A percentile compares a stretch with the other conserved stretches of the same genome.
Conservation (phyloP, 2,329 filamentous ascomycete genomes). For the Eutypa lata region DNA sequence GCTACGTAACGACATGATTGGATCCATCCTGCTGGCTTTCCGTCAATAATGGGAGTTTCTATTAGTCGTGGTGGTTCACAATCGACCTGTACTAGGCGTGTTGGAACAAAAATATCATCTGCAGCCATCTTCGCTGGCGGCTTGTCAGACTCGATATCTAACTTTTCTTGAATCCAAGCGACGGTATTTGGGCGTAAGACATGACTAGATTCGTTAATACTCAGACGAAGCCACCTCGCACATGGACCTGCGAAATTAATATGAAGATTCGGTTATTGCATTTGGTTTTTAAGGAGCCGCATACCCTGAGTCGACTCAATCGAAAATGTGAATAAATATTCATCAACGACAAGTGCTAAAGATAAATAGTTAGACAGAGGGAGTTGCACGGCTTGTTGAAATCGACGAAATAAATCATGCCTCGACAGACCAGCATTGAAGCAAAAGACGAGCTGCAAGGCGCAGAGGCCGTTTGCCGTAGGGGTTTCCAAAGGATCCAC, state of each 20-base stretch:
- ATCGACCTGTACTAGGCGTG: conserved; percentile 1
- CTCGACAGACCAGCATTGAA: too few relatives aligned
- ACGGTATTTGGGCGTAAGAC: background rate
- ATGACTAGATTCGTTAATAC: background rate
- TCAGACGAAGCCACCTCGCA: background rate
- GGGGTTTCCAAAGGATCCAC: too few relatives aligned
- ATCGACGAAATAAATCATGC: too few relatives aligned
- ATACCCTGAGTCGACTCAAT: background rate
- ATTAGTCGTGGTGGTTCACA: background rate
- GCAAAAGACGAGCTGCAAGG: too few relatives aligned
- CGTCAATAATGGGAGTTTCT: background rate
- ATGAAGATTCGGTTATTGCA: background rate
- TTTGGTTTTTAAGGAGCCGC: background rate
- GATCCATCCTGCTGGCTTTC: background rate
- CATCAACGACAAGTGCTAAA: too few relatives aligned
- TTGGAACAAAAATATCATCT: conserved; percentile 1
- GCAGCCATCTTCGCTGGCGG: background rate
- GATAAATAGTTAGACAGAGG: too few relatives aligned
- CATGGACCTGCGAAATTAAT: background rate
- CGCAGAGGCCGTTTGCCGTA: too few relatives aligned
- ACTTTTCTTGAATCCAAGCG: background rate
- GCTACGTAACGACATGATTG: background rate
- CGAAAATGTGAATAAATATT: background rate
- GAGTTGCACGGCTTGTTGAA: too few relatives aligned
- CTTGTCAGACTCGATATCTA: background rate